Evolutionary conservation across 2,329 filamentous ascomycete genomes (phyloP).

Genomic region (Xylariales sp.): DNA sequence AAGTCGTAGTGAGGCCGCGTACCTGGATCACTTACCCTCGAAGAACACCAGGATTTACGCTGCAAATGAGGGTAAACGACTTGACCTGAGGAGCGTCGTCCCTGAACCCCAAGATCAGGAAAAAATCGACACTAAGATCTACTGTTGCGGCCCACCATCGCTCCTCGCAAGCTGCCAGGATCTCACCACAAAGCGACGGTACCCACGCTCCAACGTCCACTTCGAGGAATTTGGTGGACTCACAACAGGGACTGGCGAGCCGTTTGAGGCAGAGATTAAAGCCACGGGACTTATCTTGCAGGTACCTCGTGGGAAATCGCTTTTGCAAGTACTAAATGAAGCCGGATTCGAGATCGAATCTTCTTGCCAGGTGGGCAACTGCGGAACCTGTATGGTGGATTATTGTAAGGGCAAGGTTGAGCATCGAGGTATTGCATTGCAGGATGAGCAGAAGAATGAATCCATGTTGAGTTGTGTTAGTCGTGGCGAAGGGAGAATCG

Average conservation of each 20-base stretch:
- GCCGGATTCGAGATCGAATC: conserved; percentile 28
- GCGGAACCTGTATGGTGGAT: conserved; percentile 27
- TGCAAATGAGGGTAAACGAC: conserved; percentile 19
- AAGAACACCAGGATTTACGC: conserved; percentile 21
- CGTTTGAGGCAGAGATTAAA: conserved; percentile 25
- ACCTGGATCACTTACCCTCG: conserved; percentile 20
- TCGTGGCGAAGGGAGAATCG: conserved; percentile 24
- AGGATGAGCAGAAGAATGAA: conserved; percentile 23
- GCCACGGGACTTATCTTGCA: conserved; percentile 19
- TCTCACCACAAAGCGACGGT: conserved; percentile 16
- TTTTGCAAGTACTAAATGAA: conserved; percentile 26
- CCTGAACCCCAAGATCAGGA: conserved; percentile 16
- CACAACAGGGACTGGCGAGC: conserved; percentile 22
- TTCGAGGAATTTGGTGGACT: conserved; percentile 26
- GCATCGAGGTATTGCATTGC: conserved; percentile 25
- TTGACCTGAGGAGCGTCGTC: conserved; percentile 33
- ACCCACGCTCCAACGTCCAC: conserved; percentile 20
- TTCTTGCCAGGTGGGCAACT: conserved; percentile 27
- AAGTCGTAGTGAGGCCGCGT: conserved; percentile 23
- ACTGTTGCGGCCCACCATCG: conserved; percentile 25
- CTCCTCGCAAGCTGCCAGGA: conserved; percentile 19
- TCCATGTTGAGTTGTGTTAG: conserved; percentile 27
- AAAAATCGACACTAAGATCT: conserved; percentile 24
- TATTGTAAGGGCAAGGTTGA: conserved; percentile 21
- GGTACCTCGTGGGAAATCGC: conserved; percentile 24